Conservation (phyloP, 2,329 filamentous ascomycete genomes). For the Xenosphaeropsis pyriputrescens region DNA sequence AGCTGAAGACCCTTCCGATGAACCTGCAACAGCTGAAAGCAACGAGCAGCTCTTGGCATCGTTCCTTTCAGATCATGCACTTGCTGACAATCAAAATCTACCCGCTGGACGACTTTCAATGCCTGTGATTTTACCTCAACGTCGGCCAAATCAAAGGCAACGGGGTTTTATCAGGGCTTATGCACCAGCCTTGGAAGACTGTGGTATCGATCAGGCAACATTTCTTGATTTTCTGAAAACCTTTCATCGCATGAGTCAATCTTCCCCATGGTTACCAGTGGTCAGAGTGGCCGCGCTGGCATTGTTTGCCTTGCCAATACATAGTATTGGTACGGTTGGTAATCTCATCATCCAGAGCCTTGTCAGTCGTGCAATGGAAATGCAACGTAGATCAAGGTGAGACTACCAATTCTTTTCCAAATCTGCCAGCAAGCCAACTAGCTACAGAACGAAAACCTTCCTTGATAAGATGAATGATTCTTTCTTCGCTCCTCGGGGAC, state of each 20-base stretch:
- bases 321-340: neutral
- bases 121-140: constrained; percentile 32
- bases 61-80: too few relatives aligned
- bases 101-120: too few relatives aligned
- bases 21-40: constrained; percentile 1
- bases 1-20: neutral
- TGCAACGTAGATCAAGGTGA: neutral
- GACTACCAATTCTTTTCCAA: constrained; percentile 2
- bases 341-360: neutral
- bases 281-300: constrained; percentile 24
- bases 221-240: constrained; percentile 31
- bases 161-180: constrained; percentile 35
- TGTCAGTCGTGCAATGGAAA: neutral
- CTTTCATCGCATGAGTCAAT: constrained; percentile 25
- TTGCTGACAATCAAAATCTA: constrained; percentile 7
- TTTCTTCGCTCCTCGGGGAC: constrained; percentile 37
- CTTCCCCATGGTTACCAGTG: constrained; percentile 19
- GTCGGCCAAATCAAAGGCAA: constrained; percentile 26
- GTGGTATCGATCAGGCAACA: constrained; percentile 27
- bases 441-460: constrained; percentile 32
- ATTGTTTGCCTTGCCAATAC: constrained; percentile 13
- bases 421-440: too few relatives aligned
- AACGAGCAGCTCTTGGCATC: too few relatives aligned
- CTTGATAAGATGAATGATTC: constrained; percentile 36
- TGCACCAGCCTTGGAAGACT: constrained; percentile 25